Evolutionary conservation across 495 filamentous ascomycete species (phyloP).

Genomic region (Aspergillus bertholletiae): DNA sequence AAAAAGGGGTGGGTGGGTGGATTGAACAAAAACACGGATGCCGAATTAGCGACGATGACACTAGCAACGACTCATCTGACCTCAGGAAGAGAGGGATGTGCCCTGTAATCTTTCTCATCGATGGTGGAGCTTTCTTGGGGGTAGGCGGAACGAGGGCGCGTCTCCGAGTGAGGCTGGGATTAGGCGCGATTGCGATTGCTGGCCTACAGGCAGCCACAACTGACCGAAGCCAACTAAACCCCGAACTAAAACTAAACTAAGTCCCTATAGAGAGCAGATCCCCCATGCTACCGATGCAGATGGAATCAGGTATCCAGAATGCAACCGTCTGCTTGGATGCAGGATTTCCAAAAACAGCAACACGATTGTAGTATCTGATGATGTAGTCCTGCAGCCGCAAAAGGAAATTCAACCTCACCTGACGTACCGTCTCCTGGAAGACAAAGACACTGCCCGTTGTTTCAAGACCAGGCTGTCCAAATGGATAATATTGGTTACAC

Average conservation of each 20-base stretch:
- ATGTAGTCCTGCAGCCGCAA: constrained; percentile 3
- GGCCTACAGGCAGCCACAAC: constrained; percentile 19
- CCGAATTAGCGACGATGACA: background rate
- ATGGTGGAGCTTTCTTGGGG: background rate
- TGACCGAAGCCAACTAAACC: background rate
- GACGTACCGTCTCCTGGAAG: background rate
- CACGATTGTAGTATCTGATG: constrained; percentile 10
- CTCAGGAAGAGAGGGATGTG: background rate
- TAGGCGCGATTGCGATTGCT: constrained; percentile 16
- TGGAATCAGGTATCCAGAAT: constrained; percentile 5
- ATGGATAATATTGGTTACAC: background rate
- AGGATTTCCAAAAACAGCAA: constrained; percentile 15
- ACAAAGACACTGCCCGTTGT: background rate
- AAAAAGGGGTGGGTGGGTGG: background rate
- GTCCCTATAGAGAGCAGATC: background rate
- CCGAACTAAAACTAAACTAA: background rate
- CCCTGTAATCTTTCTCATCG: background rate
- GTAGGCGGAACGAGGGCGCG: constrained; percentile 23
- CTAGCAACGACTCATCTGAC: constrained; percentile 6
- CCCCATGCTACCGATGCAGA: constrained; percentile 17
- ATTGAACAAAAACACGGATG: background rate
- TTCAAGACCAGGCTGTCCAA: background rate
- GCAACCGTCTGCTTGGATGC: constrained; percentile 7
- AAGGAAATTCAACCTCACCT: background rate
- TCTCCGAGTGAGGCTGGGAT: constrained; percentile 28